Evolutionary conservation across 345 rosid genomes (phyloP).

Genomic region (Salix brachista): DNA sequence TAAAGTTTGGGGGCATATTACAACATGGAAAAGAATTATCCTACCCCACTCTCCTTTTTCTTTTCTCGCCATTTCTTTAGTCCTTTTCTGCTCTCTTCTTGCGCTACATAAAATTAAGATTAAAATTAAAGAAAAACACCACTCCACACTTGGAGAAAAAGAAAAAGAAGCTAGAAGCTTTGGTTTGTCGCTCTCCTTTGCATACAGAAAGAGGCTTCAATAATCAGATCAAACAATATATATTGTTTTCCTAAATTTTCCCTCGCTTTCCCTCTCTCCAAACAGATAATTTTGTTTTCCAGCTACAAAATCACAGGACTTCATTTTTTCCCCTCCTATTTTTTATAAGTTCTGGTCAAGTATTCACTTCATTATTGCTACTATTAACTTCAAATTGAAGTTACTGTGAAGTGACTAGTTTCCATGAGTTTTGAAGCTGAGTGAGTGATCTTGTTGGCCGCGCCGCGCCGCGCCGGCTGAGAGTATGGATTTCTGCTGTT

Average conservation of each 20-base stretch:
- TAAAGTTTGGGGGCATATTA: neutral
- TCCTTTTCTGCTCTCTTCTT: neutral
- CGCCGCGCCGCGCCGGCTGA: constrained; percentile 16
- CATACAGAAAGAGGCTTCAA: neutral
- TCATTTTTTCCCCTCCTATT: neutral
- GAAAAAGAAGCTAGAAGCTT: neutral
- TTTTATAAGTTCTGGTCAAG: neutral
- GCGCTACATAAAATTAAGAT: neutral
- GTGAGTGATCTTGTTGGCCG: constrained; percentile 23
- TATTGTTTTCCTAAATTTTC: neutral
- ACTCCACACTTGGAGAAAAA: neutral
- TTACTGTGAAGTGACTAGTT: neutral
- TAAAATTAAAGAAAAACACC: neutral
- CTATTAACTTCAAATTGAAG: neutral
- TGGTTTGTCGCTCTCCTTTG: neutral
- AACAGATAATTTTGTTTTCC: neutral
- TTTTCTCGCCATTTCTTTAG: neutral
- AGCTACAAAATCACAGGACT: constrained; percentile 2
- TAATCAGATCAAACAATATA: neutral
- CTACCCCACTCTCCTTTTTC: neutral
- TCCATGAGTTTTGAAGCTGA: neutral
- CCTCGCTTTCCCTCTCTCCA: neutral
- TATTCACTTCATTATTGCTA: neutral
- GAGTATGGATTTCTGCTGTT: constrained; percentile 14
- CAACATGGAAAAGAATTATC: neutral